Percentiles rank a stretch among this genome's conserved stretches.
These are phyloP conservation scores for Monosporascus sp. DNA, from an alignment of 2,329 filamentous ascomycete genomes.

Conservation along the genomic window DNA sequence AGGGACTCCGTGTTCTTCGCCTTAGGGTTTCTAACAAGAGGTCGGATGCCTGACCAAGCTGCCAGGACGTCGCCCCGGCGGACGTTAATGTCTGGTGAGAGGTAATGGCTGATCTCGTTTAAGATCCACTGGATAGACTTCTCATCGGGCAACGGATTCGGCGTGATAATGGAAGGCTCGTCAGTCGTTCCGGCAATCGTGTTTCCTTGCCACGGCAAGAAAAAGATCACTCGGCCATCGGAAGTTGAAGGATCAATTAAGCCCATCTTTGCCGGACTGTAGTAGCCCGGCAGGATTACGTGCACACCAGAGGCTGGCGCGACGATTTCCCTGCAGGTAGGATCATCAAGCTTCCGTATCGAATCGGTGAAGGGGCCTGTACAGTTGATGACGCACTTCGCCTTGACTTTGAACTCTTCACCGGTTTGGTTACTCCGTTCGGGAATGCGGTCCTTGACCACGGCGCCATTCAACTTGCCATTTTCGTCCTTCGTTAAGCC, in stretches of 20 bases:
- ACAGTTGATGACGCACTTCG: conserved; percentile 81
- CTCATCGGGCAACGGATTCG: conserved; percentile 72
- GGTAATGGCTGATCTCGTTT: conserved; percentile 73
- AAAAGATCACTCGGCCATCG: conserved; percentile 87
- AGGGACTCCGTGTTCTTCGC: conserved; percentile 81
- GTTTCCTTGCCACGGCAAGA: conserved; percentile 89
- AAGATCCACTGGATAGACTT: conserved; percentile 86
- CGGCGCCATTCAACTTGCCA: conserved; percentile 69
- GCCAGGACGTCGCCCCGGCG: conserved; percentile 82
- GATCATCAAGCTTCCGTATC: conserved; percentile 80
- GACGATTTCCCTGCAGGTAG: conserved; percentile 67
- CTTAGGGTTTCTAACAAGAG: conserved; percentile 80
- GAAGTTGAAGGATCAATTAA: conserved; percentile 82
- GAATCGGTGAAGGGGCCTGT: conserved; percentile 85
- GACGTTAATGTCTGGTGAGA: conserved; percentile 79
- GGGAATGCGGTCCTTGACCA: conserved; percentile 64
- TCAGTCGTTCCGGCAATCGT: conserved; percentile 88
- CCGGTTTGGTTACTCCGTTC: conserved; percentile 57
- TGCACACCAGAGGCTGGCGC: conserved; percentile 82
- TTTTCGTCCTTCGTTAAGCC: conserved; percentile 67
- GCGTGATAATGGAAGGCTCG: conserved; percentile 65
- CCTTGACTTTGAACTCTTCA: conserved; percentile 65
- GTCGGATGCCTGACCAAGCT: conserved; percentile 84
- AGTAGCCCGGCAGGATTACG: conserved; percentile 82
- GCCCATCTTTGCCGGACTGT: conserved; percentile 79